Evolutionary conservation across 2,329 filamentous ascomycete species (phyloP).

Genomic region (Fusarium sp.): DNA sequence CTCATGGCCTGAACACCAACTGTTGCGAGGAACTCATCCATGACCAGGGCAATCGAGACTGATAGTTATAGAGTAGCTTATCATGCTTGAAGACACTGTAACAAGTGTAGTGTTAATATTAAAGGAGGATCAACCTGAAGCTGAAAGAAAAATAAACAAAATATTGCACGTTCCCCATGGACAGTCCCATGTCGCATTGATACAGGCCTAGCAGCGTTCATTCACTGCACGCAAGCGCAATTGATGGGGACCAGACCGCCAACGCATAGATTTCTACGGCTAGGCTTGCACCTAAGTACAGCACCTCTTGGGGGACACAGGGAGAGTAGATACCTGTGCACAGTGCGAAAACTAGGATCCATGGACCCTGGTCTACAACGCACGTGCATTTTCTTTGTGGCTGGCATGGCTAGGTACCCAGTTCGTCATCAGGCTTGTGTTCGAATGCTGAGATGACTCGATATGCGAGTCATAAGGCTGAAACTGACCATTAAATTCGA

Average conservation of each 20-base stretch:
- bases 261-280: constrained; percentile 15
- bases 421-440: constrained; percentile 19
- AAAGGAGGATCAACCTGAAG: neutral
- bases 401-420: constrained; percentile 27
- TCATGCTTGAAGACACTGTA: constrained; percentile 27
- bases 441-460: constrained; percentile 6
- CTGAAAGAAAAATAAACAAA: constrained; percentile 6
- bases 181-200: constrained; percentile 29
- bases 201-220: constrained; percentile 25
- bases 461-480: constrained; percentile 7
- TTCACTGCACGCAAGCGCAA: constrained; percentile 35
- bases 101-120: constrained; percentile 10
- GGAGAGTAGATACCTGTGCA: constrained; percentile 14
- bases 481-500: neutral
- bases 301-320: constrained; percentile 29
- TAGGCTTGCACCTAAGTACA: constrained; percentile 18
- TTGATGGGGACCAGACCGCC: constrained; percentile 10
- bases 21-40: constrained; percentile 75
- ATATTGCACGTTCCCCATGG: constrained; percentile 26
- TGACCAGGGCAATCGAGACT: constrained; percentile 54
- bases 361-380: constrained; percentile 32
- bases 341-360: constrained; percentile 37
- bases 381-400: constrained; percentile 34
- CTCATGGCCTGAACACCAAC: constrained; percentile 82
- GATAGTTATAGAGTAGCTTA: constrained; percentile 8